Evolutionary conservation across 805 yeast species (phyloP).

Genomic region (Candida rishiriensis): DNA sequence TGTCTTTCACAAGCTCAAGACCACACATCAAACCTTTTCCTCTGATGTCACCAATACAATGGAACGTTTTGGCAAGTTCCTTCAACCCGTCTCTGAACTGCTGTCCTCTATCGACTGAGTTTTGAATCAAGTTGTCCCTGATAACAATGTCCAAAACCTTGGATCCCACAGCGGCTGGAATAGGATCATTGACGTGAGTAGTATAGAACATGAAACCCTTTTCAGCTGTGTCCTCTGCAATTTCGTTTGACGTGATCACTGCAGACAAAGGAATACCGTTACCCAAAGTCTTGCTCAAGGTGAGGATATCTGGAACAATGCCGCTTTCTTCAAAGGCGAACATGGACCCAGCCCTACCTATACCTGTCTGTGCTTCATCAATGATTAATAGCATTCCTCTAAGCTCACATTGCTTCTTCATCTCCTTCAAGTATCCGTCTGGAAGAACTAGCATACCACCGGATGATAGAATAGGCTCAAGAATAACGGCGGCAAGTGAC

Average conservation of each 20-base stretch:
- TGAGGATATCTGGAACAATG: constrained; percentile 30
- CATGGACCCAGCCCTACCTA: constrained; percentile 50
- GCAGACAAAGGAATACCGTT: constrained; percentile 32
- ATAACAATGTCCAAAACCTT: constrained; percentile 28
- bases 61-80: constrained; percentile 18
- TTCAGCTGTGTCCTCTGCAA: constrained; percentile 20
- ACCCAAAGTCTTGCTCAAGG: constrained; percentile 30
- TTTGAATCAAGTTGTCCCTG: constrained; percentile 23
- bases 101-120: constrained; percentile 24
- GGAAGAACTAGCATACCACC: constrained; percentile 47
- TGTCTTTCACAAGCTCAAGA: constrained; percentile 43
- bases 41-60: constrained; percentile 43
- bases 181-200: constrained; percentile 28
- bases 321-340: constrained; percentile 32
- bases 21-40: constrained; percentile 53
- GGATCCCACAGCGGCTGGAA: constrained; percentile 28
- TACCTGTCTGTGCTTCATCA: constrained; percentile 54
- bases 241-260: constrained; percentile 21
- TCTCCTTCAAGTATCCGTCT: constrained; percentile 26
- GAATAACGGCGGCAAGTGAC: constrained; percentile 47
- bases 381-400: constrained; percentile 46
- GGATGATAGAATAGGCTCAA: constrained; percentile 50
- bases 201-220: constrained; percentile 25
- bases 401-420: constrained; percentile 28
- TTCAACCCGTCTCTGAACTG: constrained; percentile 21